Evolutionary conservation across 805 yeast species (phyloP), one percentile per base, ranked within the genome.

Genomic region (Danielia reshetovae): DNA sequence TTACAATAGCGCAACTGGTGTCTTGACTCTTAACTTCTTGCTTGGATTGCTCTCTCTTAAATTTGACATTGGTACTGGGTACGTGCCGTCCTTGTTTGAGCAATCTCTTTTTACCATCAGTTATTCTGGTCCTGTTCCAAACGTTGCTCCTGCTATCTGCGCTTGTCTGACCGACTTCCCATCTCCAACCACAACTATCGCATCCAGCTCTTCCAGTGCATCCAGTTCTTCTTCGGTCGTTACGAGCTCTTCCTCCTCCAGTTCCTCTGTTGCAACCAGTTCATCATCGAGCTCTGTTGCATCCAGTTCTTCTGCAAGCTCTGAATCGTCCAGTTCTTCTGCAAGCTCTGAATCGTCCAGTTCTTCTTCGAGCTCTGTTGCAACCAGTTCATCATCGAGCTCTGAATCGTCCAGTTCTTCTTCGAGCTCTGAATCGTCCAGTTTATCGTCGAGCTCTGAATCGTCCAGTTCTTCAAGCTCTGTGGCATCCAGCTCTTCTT

Each of bases 31-130:
- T 24, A 28, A 29, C 18, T 18, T 30, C 21, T 19, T 19, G 7
- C 9, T 19, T 19, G 22, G 9, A 19, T 23, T 29, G 5, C 27
- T 17, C 18, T 28, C 17, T 4, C 22, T 33, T 2, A 8, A 12
- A 4, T 26, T 40, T 29, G 25, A 34, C 19, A 39, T 35, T 15
- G 42, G 42, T 8, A n/a, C 10, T n/a, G 34, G 29, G 27, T 39
- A 39, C 34, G n/a, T n/a, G n/a, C n/a, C n/a, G n/a, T n/a, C n/a
- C n/a, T n/a, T n/a, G n/a, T n/a, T n/a, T n/a, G 22, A 19, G 9
- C 22, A 7, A 19, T 19, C 9, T 19, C 9, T 9, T 19, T 7
- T 19, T 9, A 19, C 9, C 9, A 19, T 19, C 9, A 7, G 9
- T 19, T 7, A 19, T 9, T 19, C 22, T 9, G 7, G 22, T 19